Conservation (phyloP, 176 grass and related monocot species). For the Cocos nucifera region DNA sequence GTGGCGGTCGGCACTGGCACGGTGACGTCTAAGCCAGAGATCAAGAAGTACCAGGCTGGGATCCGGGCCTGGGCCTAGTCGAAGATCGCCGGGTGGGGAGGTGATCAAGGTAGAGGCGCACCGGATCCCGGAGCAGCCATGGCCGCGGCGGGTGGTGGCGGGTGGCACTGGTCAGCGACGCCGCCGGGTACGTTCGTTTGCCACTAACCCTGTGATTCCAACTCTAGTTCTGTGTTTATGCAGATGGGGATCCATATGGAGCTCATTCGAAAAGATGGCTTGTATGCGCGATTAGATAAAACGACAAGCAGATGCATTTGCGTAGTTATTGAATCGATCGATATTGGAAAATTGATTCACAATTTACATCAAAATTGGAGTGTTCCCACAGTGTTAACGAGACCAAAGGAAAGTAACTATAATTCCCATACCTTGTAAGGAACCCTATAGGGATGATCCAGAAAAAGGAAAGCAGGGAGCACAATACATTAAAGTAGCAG, state of each 20-base stretch:
- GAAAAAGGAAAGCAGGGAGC: too few relatives aligned
- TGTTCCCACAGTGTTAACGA: too few relatives aligned
- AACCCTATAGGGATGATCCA: too few relatives aligned
- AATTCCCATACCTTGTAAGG: too few relatives aligned
- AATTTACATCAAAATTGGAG: too few relatives aligned
- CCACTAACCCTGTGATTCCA: too few relatives aligned
- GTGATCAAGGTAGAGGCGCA: constrained; percentile 78
- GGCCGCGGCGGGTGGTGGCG: constrained; percentile 68
- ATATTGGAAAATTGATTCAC: background rate
- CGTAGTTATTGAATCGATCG: constrained; percentile 12
- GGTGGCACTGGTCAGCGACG: constrained; percentile 78
- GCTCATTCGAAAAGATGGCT: constrained; percentile 63
- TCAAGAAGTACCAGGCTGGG: constrained; percentile 55
- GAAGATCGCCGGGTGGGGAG: constrained; percentile 65
- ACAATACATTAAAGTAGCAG: too few relatives aligned
- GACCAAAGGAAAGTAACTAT: too few relatives aligned
- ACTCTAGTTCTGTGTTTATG: background rate
- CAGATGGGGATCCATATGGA: constrained; percentile 77
- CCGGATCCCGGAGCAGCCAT: constrained; percentile 89
- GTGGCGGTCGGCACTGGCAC: constrained; percentile 88
- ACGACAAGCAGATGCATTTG: constrained; percentile 60
- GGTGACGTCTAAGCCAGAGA: constrained; percentile 53
- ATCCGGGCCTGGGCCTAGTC: constrained; percentile 45
- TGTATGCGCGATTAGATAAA: constrained; percentile 83
- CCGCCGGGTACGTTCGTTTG: constrained; percentile 51